These are phyloP conservation scores for Aureobasidium leucospermi DNA, from an alignment of 2,329 filamentous ascomycete species.

Conservation along the genomic window DNA sequence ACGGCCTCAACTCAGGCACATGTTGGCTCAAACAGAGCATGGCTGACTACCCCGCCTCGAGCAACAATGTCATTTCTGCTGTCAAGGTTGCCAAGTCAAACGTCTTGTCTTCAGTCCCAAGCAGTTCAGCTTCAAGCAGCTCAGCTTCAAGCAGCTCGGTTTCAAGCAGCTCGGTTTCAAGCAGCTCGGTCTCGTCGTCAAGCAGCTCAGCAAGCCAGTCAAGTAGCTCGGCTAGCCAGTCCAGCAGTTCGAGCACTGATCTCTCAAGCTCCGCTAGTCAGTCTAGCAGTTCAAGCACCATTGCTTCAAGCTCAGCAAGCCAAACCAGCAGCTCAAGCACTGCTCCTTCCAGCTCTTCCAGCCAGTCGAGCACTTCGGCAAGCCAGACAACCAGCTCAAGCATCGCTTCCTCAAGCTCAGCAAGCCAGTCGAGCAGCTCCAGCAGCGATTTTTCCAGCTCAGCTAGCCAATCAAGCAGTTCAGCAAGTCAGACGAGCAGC, in stretches of 20 bases:
- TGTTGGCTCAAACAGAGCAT: slow-evolving; percentile 20
- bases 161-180: background rate
- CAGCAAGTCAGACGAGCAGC: no score
- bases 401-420: background rate
- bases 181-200: background rate
- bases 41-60: slow-evolving; percentile 8
- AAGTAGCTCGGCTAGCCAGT: no score
- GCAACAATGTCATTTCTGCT: slow-evolving; percentile 15
- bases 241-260: background rate
- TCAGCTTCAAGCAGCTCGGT: background rate
- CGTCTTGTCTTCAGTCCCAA: slow-evolving; percentile 19
- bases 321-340: background rate
- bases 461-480: no score
- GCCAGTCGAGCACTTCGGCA: background rate
- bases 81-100: slow-evolving; percentile 18
- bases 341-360: background rate
- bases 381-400: slow-evolving; percentile 5
- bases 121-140: slow-evolving; percentile 18
- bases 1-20: slow-evolving; percentile 20
- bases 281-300: background rate
- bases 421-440: background rate
- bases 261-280: no score
- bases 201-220: background rate
- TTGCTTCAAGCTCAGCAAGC: slow-evolving; percentile 4
- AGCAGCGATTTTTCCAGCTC: background rate